These are phyloP conservation scores for Ganoderma multipileum DNA, from an alignment of 1,284 basidiomycete genomes.

Conservation along the genomic window DNA sequence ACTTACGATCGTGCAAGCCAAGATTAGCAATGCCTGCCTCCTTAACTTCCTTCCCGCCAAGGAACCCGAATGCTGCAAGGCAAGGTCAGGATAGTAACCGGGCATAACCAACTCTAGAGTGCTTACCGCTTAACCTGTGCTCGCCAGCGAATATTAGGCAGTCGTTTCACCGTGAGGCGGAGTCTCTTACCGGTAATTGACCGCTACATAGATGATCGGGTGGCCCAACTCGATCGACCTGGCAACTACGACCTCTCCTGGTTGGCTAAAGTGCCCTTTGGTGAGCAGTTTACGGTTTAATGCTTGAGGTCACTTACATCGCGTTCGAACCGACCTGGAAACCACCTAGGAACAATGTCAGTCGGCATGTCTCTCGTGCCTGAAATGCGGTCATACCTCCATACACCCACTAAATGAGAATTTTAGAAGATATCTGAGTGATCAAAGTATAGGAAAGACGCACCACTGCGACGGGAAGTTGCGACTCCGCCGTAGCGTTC, in stretches of 20 bases:
- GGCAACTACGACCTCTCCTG: conserved; percentile 34
- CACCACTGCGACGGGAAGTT: conserved; percentile 51
- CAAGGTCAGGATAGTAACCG: background rate
- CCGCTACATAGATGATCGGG: conserved; percentile 41
- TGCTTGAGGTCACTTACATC: background rate
- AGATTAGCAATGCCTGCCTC: conserved; percentile 58
- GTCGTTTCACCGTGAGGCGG: background rate
- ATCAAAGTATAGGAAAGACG: conserved; percentile 13
- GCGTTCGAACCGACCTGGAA: conserved; percentile 14
- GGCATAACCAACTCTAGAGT: too few relatives aligned
- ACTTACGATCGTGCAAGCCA: conserved; percentile 59
- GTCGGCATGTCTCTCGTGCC: background rate
- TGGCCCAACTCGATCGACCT: conserved; percentile 45
- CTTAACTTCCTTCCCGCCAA: conserved; percentile 55
- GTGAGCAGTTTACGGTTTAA: background rate
- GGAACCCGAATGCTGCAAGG: conserved; percentile 51
- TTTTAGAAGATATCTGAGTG: background rate
- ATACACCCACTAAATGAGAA: conserved; percentile 31
- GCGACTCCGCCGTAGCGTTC: conserved; percentile 26
- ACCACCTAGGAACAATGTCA: background rate
- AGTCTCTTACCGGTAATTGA: conserved; percentile 40
- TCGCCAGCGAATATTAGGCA: background rate
- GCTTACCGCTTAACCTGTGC: conserved; percentile 2
- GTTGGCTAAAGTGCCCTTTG: background rate
- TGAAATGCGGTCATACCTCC: conserved; percentile 22